These are phyloP conservation scores for Sclerotiophoma versabilis DNA, from an alignment of 2,329 filamentous ascomycete genomes.

Conservation along the genomic window DNA sequence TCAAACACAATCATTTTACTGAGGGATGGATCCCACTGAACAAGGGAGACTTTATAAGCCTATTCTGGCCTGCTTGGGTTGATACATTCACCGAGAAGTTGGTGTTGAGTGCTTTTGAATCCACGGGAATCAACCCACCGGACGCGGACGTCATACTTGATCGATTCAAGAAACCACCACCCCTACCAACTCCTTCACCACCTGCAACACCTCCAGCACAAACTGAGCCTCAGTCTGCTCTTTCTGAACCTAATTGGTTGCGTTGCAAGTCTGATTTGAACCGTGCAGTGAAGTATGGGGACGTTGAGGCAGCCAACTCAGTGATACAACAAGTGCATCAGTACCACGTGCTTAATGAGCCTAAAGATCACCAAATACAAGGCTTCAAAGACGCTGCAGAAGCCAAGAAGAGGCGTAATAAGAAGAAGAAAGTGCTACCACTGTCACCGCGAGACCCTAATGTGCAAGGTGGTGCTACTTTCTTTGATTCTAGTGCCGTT, in stretches of 20 bases:
- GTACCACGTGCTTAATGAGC: background rate
- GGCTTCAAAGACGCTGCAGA: background rate
- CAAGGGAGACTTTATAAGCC: background rate
- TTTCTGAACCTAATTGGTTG: background rate
- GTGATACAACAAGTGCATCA: background rate
- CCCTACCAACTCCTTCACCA: background rate
- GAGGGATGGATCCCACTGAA: background rate
- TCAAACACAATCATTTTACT: background rate
- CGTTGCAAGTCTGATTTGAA: background rate
- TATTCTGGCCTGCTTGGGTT: background rate
- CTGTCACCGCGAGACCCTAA: background rate
- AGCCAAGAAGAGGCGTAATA: background rate
- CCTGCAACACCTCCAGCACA: background rate
- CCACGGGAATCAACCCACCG: background rate
- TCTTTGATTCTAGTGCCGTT: background rate
- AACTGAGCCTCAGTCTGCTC: background rate
- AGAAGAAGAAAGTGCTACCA: background rate
- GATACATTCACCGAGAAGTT: background rate
- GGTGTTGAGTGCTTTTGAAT: background rate
- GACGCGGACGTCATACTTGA: background rate
- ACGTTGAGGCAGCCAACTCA: background rate
- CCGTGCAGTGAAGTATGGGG: background rate
- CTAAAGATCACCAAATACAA: background rate
- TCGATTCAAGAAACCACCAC: background rate
- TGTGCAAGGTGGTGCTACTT: background rate